Conservation (phyloP, 1,139 yeast genomes). For the Arxiozyma telluris region DNA sequence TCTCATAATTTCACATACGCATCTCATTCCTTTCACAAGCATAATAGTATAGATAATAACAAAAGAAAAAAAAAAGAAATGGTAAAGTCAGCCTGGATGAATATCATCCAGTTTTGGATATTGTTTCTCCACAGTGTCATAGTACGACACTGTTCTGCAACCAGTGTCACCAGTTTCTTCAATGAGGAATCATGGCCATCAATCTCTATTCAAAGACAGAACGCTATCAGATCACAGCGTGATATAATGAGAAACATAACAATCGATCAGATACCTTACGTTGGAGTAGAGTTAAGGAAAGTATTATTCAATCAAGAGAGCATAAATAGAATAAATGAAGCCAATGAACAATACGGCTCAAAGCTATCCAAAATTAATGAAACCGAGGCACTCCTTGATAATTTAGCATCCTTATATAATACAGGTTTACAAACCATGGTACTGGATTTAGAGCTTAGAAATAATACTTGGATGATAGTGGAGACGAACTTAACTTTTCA, state of each 20-base stretch:
- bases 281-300: conserved; percentile 51
- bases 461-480: conserved; percentile 46
- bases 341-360: not conserved
- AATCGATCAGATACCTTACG: conserved; percentile 45
- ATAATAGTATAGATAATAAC: not conserved
- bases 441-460: conserved; percentile 63
- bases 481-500: conserved; percentile 39
- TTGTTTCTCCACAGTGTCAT: not conserved
- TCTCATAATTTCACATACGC: too few species aligned
- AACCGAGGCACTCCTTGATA: conserved; percentile 31
- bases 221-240: conserved; percentile 56
- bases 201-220: conserved; percentile 21
- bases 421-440: conserved; percentile 46
- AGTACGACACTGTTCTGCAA: not conserved
- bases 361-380: conserved; percentile 4
- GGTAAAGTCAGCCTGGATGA: not conserved
- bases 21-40: too few species aligned
- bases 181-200: conserved; percentile 16
- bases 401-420: conserved; percentile 36
- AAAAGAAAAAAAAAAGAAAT: not conserved
- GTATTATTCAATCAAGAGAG: conserved; percentile 38
- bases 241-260: conserved; percentile 52
- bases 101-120: not conserved
- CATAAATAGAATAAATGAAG: conserved; percentile 39
- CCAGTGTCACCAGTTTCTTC: not conserved